phyloP scores from a whole-genome alignment of 225 moss, liverwort and hornwort genomes.

The Ulota crispa region DNA sequence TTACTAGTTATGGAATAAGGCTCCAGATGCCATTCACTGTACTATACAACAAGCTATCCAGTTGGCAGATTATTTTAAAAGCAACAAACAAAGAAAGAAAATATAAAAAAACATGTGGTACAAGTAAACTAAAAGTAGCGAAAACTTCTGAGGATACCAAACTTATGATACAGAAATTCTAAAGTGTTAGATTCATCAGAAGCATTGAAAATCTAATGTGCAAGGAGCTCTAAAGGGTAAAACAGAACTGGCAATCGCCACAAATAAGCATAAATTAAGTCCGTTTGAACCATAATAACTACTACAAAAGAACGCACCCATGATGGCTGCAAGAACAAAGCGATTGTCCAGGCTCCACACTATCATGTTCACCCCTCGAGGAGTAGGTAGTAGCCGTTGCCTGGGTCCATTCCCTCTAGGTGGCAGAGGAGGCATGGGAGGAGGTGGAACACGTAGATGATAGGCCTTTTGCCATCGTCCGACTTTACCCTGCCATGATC shows the following conservation, averaged over 20 bases:
- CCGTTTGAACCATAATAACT: background rate
- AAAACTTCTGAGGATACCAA: background rate
- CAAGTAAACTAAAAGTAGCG: background rate
- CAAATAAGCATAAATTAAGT: background rate
- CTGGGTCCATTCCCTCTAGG: conserved; percentile 82
- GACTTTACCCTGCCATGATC: conserved; percentile 66
- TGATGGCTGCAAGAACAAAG: conserved; percentile 96
- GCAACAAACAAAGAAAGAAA: background rate
- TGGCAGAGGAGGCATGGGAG: conserved; percentile 85
- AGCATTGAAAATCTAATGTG: background rate
- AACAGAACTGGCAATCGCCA: background rate
- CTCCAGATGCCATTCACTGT: background rate
- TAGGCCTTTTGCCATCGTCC: conserved; percentile 97
- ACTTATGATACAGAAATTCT: background rate
- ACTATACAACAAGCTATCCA: background rate
- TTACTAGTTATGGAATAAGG: background rate
- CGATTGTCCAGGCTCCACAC: conserved; percentile 99
- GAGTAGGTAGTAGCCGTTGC: conserved; percentile 77
- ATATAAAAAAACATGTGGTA: background rate
- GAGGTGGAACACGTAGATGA: conserved; percentile 89
- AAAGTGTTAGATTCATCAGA: background rate
- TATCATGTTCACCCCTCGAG: conserved; percentile 98
- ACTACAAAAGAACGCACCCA: conserved; percentile 64
- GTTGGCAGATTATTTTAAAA: background rate
- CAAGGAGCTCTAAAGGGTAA: background rate